These are phyloP conservation scores for Lipomyces mesembrius DNA, from an alignment of 805 yeast genomes.

Conservation along the genomic window DNA sequence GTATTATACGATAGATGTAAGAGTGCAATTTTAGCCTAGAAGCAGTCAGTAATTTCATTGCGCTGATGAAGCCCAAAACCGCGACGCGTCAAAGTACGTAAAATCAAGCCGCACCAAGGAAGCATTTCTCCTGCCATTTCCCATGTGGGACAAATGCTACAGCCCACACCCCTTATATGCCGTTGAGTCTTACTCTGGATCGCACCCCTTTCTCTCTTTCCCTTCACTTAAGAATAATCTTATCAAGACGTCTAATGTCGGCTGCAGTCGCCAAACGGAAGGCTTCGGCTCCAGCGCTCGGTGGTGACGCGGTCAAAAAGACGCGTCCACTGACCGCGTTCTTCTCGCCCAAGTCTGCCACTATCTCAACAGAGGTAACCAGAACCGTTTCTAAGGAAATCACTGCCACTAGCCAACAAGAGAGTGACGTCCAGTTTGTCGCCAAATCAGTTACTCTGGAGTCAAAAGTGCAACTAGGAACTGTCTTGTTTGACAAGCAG, in stretches of 20 bases:
- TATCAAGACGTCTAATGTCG: slow-evolving; percentile 2
- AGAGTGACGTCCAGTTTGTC: background rate
- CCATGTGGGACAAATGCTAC: background rate
- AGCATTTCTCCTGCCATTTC: background rate
- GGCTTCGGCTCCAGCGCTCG: slow-evolving; percentile 7
- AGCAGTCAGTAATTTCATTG: no score
- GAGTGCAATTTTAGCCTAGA: no score
- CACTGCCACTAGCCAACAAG: background rate
- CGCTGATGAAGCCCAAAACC: no score
- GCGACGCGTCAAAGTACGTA: no score
- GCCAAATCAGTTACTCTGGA: background rate
- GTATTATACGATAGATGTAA: no score
- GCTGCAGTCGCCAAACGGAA: slow-evolving; percentile 23
- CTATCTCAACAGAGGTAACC: slow-evolving; percentile 4
- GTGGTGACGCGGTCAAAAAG: slow-evolving; percentile 14
- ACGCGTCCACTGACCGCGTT: slow-evolving; percentile 28
- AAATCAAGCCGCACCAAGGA: background rate
- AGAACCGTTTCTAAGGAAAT: background rate
- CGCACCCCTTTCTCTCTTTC: background rate
- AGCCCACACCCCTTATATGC: background rate
- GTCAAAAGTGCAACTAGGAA: background rate
- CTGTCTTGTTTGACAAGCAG: slow-evolving; percentile 50
- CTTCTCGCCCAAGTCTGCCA: slow-evolving; percentile 13
- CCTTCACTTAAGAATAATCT: background rate
- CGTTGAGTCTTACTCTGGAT: background rate